Evolutionary conservation across 108 stramenopile genomes (phyloP).

Genomic region (Cyclotella baltica): DNA sequence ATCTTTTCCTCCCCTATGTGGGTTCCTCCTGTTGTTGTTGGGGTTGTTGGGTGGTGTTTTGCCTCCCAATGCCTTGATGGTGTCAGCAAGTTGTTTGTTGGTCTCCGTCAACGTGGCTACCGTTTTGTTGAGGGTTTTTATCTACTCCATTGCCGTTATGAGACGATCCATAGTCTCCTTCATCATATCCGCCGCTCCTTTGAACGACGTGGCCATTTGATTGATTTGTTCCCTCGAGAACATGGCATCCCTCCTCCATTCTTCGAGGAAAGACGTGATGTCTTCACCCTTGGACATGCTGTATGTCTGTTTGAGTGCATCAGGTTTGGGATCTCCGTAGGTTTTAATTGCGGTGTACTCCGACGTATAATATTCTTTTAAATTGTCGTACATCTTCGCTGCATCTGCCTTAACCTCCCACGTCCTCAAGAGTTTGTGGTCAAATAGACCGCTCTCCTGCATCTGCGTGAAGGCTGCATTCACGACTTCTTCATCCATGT

Average conservation of each 20-base stretch:
- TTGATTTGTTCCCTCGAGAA: neutral
- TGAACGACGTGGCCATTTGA: neutral
- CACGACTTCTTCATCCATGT: neutral
- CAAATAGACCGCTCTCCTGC: constrained; percentile 2
- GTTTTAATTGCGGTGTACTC: neutral
- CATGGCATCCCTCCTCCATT: neutral
- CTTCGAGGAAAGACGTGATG: neutral
- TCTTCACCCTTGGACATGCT: neutral
- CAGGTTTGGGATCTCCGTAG: neutral
- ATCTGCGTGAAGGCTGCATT: no score
- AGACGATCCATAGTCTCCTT: neutral
- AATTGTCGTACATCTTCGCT: neutral
- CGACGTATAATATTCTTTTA: neutral
- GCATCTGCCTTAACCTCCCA: neutral
- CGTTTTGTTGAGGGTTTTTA: neutral
- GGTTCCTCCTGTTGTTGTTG: neutral
- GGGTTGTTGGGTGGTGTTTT: neutral
- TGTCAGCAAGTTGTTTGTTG: neutral
- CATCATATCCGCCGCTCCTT: neutral
- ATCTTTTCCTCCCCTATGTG: neutral
- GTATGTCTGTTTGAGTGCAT: neutral
- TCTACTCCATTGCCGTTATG: neutral
- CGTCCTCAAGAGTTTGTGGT: neutral
- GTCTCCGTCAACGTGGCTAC: neutral
- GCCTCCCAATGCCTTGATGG: neutral